Percentiles rank a stretch among this genome's conserved stretches.
Evolutionary conservation across 2,329 filamentous ascomycete genomes (phyloP).

Genomic region (Xylaria sp.): DNA sequence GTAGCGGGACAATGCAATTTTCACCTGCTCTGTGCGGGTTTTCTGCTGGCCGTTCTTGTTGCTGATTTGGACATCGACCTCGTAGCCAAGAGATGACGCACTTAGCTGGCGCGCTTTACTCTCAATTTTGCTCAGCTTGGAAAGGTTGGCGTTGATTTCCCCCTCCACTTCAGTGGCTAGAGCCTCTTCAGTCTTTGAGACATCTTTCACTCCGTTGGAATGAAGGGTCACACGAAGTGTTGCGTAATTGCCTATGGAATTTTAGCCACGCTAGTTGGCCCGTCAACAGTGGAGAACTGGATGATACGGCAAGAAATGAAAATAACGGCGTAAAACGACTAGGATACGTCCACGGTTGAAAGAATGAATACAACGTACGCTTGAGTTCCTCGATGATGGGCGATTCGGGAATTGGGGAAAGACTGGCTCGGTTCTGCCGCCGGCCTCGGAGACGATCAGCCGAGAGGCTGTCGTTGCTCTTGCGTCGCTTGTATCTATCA

Average conservation of each 20-base stretch:
- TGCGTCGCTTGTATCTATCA: constrained; percentile 36
- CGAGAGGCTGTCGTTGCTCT: constrained; percentile 23
- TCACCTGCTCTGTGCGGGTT: constrained; percentile 27
- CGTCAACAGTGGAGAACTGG: neutral
- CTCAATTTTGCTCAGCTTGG: constrained; percentile 32
- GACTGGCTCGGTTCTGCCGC: constrained; percentile 12
- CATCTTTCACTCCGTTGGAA: constrained; percentile 39
- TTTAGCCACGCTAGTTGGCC: constrained; percentile 17
- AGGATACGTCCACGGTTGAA: neutral
- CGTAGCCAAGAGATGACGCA: constrained; percentile 37
- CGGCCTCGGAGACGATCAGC: constrained; percentile 21
- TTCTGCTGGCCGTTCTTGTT: constrained; percentile 36
- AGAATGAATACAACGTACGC: constrained; percentile 29
- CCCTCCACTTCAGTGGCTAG: constrained; percentile 33
- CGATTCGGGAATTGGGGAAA: constrained; percentile 38
- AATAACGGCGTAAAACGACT: neutral
- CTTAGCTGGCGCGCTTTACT: constrained; percentile 34
- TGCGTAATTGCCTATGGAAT: constrained; percentile 41
- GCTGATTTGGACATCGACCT: constrained; percentile 42
- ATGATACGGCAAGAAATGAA: neutral
- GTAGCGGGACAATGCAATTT: constrained; percentile 36
- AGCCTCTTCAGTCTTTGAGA: constrained; percentile 39
- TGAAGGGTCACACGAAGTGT: constrained; percentile 45
- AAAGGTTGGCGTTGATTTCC: constrained; percentile 39
- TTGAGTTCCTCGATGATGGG: constrained; percentile 40